Base-by-base conservation (phyloP, 2,329 filamentous ascomycete species). In the Neonectria hederae region DNA sequence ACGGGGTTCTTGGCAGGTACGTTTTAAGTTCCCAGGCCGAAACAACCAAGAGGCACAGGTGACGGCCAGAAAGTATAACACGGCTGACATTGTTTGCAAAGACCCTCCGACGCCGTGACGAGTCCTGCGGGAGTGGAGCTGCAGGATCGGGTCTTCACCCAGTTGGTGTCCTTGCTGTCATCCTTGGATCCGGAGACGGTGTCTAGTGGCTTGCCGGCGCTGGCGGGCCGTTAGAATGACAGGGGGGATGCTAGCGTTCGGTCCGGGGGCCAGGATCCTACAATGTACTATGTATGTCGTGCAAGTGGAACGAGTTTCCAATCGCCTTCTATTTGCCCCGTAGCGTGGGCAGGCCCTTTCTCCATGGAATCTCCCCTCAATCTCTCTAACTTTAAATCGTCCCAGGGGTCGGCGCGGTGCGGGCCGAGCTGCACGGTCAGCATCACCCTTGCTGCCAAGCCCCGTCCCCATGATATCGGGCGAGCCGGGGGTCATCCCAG, bases 1-100 rank as follows among this genome's bases (percentile, higher is more conserved):
- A 58, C 40, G 55, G 55, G 10, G n/a, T 51, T 14, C 17, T 51
- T 58, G 45, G 26, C 28, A 58, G 55, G 55, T 58, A 28, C 30
- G 55, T 19, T 17, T 11, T 28, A 51, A 51, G 11, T n/a, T 13
- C 13, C 35, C 21, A 43, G 35, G 17, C 13, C 28, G 22, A 38
- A 51, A 51, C 30, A 35, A 14, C 21, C 21, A 28, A n/a, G 21
- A 49, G n/a, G n/a, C n/a, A n/a, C n/a, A n/a, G n/a, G n/a, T n/a
- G 24, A 22, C 35, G n/a, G 30, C 51, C 30, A 26, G n/a, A 58
- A 51, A 51, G 28, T 42, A 17, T 51, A 13, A 38, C 13, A 38
- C 35, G 35, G 14, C 35, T 38, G 10, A 38, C 35, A n/a, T 38
- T 58, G 19, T 30, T 48, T 38, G 22, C 4, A 13, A 58, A 58